Evolutionary conservation across 257 asterid genomes (phyloP), one percentile per base, ranked within the genome.

Genomic region (Solanum paucissectum): DNA sequence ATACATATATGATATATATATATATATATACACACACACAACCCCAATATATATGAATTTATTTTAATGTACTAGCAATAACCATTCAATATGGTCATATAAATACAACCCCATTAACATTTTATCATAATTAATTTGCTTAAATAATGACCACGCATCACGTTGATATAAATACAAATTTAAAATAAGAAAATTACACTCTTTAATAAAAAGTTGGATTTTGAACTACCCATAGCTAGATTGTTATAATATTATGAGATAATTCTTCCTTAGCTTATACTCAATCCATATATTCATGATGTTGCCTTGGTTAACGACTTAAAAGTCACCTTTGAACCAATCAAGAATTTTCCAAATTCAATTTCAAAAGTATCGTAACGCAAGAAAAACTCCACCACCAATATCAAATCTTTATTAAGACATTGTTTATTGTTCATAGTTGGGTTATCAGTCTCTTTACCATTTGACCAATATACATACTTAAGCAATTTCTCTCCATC

Each of bases 251-350:
- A 40, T 38, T 38, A 38, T 38, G 44, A 38, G 12, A 38, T 38
- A 38, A 11, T 38, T 38, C 44, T 38, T 38, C 44, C 44, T 38
- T n/a, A n/a, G n/a, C n/a, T n/a, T 38, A 38, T 38, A 38, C 12
- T 40, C 12, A 40, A 40, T 40, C 44, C 12, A 2, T 40, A 9
- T 40, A 40, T 40, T 40, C 52, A 74, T 83, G 37, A 88, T 14
- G 83, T 71, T 21, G 91, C 91, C 40, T 88, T 92, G 12, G 90
- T 90, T 2, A 92, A 14, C 5, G 98, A 92, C 62, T 87, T 94
- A 79, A 96, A 79, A 0, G 93, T 92, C n/a, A 96, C 96, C 6
- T 85, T 33, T 0, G 95, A 92, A 11, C 98, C 96, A 7, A 94
- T 55, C 81, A 86, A 11, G 33, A 86, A 18, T 27, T 9, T 74